Conservation (phyloP, 208 protist species). For the Endotrypanum monterogeii region DNA sequence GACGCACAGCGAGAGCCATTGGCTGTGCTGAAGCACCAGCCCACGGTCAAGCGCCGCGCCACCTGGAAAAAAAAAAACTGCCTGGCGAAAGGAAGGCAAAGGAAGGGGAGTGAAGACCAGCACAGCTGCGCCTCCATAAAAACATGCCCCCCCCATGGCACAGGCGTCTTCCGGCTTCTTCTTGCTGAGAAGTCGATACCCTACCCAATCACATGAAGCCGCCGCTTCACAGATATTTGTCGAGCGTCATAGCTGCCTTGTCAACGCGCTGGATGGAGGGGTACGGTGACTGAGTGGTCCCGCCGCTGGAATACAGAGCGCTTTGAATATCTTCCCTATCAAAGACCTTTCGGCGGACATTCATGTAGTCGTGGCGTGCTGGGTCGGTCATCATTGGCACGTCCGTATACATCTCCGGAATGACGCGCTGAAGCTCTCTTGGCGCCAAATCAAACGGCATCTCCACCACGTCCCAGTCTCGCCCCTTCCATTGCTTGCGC, state of each 20-base stretch:
- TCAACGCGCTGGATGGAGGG: constrained; percentile 58
- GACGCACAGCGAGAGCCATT: neutral
- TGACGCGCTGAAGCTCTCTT: constrained; percentile 75
- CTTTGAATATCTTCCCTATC: constrained; percentile 71
- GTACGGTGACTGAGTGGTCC: constrained; percentile 44
- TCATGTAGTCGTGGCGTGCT: constrained; percentile 61
- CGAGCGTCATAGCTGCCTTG: constrained; percentile 66
- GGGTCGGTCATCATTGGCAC: constrained; percentile 75
- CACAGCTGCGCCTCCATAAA: neutral
- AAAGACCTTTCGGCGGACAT: constrained; percentile 86
- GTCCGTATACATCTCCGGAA: constrained; percentile 91
- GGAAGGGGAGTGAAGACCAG: neutral
- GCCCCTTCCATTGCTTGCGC: constrained; percentile 86
- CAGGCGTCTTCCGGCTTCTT: neutral
- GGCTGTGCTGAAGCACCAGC: neutral
- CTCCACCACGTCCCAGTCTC: constrained; percentile 90
- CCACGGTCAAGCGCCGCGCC: neutral
- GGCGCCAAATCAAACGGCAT: constrained; percentile 82
- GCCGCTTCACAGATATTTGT: constrained; percentile 70
- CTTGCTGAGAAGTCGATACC: neutral
- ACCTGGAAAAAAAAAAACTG: too few species aligned
- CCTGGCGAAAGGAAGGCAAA: neutral
- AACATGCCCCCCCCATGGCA: neutral
- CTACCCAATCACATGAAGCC: neutral
- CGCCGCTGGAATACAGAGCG: constrained; percentile 51